phyloP scores from a whole-genome alignment of 2,329 filamentous ascomycete genomes.

The Beauveria sp. region DNA sequence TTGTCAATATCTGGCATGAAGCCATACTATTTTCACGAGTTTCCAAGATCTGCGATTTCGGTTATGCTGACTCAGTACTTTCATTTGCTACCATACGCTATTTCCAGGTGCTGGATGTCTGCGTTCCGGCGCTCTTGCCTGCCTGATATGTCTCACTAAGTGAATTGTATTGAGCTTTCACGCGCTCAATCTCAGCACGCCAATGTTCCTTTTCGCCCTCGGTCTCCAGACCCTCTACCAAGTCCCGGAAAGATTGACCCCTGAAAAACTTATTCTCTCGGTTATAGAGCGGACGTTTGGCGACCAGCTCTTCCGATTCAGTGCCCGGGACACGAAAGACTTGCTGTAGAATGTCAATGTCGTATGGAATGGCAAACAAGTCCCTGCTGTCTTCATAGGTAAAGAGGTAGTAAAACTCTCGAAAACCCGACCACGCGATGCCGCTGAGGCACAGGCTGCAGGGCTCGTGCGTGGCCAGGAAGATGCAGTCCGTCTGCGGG shows the following conservation, averaged over 20 bases:
- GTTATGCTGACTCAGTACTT: no score
- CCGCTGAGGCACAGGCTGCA: slow-evolving; percentile 51
- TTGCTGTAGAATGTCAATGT: slow-evolving; percentile 48
- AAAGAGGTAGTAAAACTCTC: slow-evolving; percentile 50
- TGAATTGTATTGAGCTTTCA: slow-evolving; percentile 40
- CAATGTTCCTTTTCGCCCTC: slow-evolving; percentile 25
- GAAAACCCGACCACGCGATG: slow-evolving; percentile 51
- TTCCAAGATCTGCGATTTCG: no score
- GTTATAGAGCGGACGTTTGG: slow-evolving; percentile 41
- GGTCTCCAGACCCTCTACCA: slow-evolving; percentile 31
- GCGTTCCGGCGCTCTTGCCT: slow-evolving; percentile 33
- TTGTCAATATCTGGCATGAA: no score
- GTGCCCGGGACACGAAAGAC: slow-evolving; percentile 43
- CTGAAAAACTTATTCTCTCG: slow-evolving; percentile 48
- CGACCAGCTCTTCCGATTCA: slow-evolving; percentile 31
- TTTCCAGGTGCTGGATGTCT: slow-evolving; percentile 43
- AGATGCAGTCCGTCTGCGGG: slow-evolving; percentile 41
- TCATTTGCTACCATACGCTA: slow-evolving; percentile 14
- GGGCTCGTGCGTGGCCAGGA: slow-evolving; percentile 52
- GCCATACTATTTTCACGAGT: no score
- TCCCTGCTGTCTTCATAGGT: slow-evolving; percentile 52
- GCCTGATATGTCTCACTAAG: slow-evolving; percentile 43
- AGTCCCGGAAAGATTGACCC: slow-evolving; percentile 33
- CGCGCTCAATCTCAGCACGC: slow-evolving; percentile 34
- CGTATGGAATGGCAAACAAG: slow-evolving; percentile 47